Conservation (phyloP, 2,329 filamentous ascomycete genomes). For the Neofusicoccum sp. region DNA sequence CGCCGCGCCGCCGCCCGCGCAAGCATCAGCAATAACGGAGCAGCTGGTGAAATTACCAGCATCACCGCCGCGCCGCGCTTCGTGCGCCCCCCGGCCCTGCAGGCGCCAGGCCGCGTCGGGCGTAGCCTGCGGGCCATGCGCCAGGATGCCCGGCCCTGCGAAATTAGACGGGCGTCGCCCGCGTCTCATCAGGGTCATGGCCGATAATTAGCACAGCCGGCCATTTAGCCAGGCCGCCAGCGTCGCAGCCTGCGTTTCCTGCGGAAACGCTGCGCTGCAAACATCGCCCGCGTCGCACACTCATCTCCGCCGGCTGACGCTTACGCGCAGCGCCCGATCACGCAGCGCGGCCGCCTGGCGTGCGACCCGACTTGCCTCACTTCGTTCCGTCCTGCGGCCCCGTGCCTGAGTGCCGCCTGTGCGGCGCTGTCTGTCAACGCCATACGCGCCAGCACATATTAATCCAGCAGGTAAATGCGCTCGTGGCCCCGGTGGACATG, state of each 20-base stretch:
- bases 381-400: slow-evolving; percentile 5
- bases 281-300: neutral
- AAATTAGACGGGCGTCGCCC: slow-evolving; percentile 14
- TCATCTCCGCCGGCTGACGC: neutral
- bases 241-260: neutral
- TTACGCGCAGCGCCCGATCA: slow-evolving; percentile 12
- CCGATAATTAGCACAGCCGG: neutral
- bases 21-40: slow-evolving; percentile 8
- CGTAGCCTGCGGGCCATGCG: slow-evolving; percentile 10
- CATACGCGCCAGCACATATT: slow-evolving; percentile 16
- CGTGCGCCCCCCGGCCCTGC: slow-evolving; percentile 8
- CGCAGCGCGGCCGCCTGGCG: neutral
- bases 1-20: slow-evolving; percentile 3
- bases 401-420: neutral
- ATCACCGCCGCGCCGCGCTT: slow-evolving; percentile 10
- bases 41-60: slow-evolving; percentile 5
- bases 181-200: slow-evolving; percentile 17
- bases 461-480: slow-evolving; percentile 3
- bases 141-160: slow-evolving; percentile 4
- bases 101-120: neutral
- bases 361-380: slow-evolving; percentile 8
- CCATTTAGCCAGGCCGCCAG: slow-evolving; percentile 16
- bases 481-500: neutral
- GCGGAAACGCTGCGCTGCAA: neutral
- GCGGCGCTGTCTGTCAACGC: neutral